These are phyloP conservation scores for Epichloe sp. DNA, from an alignment of 2,329 filamentous ascomycete genomes.

Conservation along the genomic window DNA sequence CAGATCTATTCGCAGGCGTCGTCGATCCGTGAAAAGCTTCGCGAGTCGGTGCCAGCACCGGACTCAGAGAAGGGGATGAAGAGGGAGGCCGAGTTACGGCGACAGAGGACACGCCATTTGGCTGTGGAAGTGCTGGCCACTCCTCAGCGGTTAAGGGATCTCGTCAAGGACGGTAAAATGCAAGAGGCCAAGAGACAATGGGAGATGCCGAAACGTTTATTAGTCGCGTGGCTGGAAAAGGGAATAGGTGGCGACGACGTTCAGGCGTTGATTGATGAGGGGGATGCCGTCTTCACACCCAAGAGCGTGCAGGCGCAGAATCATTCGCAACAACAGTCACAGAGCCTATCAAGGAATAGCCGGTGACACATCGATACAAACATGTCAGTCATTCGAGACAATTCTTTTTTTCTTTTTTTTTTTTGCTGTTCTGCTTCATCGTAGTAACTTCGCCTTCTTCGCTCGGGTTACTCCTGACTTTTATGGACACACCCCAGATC, in stretches of 20 bases:
- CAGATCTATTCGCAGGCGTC: constrained; percentile 56
- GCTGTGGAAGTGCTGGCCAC: constrained; percentile 50
- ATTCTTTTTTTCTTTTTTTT: too few species aligned
- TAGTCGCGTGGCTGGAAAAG: constrained; percentile 40
- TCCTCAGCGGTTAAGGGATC: constrained; percentile 42
- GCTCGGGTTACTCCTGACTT: background rate
- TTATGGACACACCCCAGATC: background rate
- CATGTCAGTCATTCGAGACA: too few species aligned
- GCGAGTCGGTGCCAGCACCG: constrained; percentile 33
- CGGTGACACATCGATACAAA: background rate
- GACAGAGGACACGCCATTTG: constrained; percentile 36
- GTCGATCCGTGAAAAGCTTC: constrained; percentile 39
- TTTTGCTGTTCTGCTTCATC: too few species aligned
- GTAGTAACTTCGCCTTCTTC: background rate
- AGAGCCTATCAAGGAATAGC: constrained; percentile 9
- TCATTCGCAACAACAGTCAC: background rate
- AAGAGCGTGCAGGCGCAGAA: constrained; percentile 6
- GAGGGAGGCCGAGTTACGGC: constrained; percentile 19
- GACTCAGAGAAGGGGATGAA: constrained; percentile 25
- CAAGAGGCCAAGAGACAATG: constrained; percentile 48
- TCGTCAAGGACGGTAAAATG: constrained; percentile 45
- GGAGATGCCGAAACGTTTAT: constrained; percentile 37
- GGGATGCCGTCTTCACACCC: constrained; percentile 33
- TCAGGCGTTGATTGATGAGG: constrained; percentile 38
- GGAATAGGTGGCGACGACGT: constrained; percentile 43